These are phyloP conservation scores for Microdochium trichocladiopsis DNA, from an alignment of 2,329 filamentous ascomycete genomes.

Conservation along the genomic window DNA sequence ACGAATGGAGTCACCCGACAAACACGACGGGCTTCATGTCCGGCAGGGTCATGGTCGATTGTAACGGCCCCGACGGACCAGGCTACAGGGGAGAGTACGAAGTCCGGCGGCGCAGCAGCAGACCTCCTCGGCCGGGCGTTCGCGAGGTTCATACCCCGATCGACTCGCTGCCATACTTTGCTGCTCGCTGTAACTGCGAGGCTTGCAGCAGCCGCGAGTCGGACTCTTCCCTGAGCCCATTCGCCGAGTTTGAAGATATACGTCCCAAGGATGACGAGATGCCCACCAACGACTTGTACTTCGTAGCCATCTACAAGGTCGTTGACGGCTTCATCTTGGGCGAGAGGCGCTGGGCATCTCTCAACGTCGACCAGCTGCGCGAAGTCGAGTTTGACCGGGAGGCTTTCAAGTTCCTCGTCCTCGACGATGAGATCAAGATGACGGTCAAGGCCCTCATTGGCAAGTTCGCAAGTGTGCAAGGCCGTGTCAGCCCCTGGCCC, in stretches of 20 bases:
- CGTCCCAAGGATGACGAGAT: constrained; percentile 25
- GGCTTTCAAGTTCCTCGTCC: constrained; percentile 37
- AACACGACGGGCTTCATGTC: constrained; percentile 20
- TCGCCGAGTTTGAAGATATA: constrained; percentile 31
- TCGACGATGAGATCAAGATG: constrained; percentile 38
- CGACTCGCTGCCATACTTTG: constrained; percentile 31
- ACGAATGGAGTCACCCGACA: constrained; percentile 13
- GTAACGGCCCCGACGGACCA: constrained; percentile 19
- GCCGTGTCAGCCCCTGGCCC: constrained; percentile 12
- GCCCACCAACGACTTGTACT: constrained; percentile 35
- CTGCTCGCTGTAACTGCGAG: constrained; percentile 32
- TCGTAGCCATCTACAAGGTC: constrained; percentile 39
- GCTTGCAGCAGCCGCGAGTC: constrained; percentile 20
- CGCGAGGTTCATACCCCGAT: neutral
- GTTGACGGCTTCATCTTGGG: constrained; percentile 26
- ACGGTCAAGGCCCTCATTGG: constrained; percentile 38
- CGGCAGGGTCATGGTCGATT: constrained; percentile 35
- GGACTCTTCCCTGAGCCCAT: constrained; percentile 19
- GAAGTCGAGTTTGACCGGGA: constrained; percentile 35
- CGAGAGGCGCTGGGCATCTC: constrained; percentile 15
- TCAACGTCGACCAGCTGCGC: constrained; percentile 32
- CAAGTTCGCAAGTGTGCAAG: constrained; percentile 38
- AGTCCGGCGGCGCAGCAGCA: neutral
- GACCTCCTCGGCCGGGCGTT: neutral
- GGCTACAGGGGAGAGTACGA: neutral